Evolutionary conservation across 306 rosid genomes (phyloP), one percentile per base, ranked within the genome.

Genomic region (Rubus idaeus): DNA sequence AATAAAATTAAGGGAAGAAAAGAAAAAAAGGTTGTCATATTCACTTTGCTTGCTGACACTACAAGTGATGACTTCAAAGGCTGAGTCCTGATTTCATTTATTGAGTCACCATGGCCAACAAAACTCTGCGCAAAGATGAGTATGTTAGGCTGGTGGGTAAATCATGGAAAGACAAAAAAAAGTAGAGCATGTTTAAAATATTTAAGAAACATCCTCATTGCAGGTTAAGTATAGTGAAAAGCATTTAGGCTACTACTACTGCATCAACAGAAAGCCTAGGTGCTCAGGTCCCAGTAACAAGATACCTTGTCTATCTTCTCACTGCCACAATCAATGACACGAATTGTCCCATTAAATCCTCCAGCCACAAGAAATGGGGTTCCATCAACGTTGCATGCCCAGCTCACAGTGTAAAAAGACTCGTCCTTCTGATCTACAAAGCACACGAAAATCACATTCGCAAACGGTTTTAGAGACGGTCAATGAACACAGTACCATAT

Each of bases 81-180:
- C 75, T 95, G 99, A 75, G 99, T 92, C 83, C 97, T 90, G 83
- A 95, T 85, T 84, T 95, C 99, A 75, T 95, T 95, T 86, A 95
- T 85, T 45, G 98, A 89, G 74, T 91, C 97, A 30, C 99, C 99
- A 81, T 95, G 99, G 82, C 98, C 99, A 63, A 95, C 89, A 81
- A 95, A 92, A 83, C 96, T 91, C 99, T 95, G 90, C 78, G 75
- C 7, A 71, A 55, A 73, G 69, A 68, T 60, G 42, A 46, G n/a
- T 17, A 53, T 1, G 0, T 53, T 71, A 52, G 73, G 7, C 2
- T 1, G 35, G 35, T 13, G 52, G 37, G 49, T 67, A 77, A 70
- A 64, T 65, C 60, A 68, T 51, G 68, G 35, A 30, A 30, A 30
- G 35, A 30, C 35, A 30, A 30, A 30, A 30, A 30, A 30, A 30